Base-by-base conservation (phyloP, 169 alveolate genomes). In the Plasmodium reichenowi region DNA sequence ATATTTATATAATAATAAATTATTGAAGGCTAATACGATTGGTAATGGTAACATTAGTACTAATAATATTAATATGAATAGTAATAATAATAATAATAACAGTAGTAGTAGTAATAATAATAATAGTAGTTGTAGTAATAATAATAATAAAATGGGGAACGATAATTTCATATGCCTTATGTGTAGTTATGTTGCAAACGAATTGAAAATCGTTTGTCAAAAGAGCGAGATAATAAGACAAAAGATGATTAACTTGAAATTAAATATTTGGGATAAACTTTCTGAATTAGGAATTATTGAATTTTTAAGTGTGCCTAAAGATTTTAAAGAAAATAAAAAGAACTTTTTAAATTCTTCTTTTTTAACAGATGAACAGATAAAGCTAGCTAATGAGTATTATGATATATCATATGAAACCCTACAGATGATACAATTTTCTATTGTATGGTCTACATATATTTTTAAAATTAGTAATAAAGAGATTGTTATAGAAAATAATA, bases 131-230 rank as follows among this genome's bases (percentile, higher is more conserved):
- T 15, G n/a, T 24, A 45, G 1, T 9, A 20, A 45, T 26, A 8
- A 43, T 17, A 20, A 45, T 26, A 8, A 43, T 22, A 24, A 22
- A 0, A 62, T 54, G 8, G 87, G 38, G 13, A 73, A 66, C 29
- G 74, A 83, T 24, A 24, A 58, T 20, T 85, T 85, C 45, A 85
- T 85, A 7, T 85, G 92, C 15, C 60, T 85, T 13, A 71, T 85
- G 92, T 85, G 92, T 52, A 85, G 88, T 38, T 72, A 85, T 32
- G 92, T 85, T 45, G 92, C 92, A 0, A 85, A 85, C 45, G 92
- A 85, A 20, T 32, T 85, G 12, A 85, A 72, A 10, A 4, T 72
- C 10, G 74, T 85, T 0, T 85, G 92, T 22, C 76, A 72, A 12
- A 85, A 85, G 20, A 85, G 92, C 48, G 92, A 85, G 48, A 71